These are phyloP conservation scores for Lipomyces yamanashiensis DNA, from an alignment of 805 yeast genomes.

Conservation along the genomic window DNA sequence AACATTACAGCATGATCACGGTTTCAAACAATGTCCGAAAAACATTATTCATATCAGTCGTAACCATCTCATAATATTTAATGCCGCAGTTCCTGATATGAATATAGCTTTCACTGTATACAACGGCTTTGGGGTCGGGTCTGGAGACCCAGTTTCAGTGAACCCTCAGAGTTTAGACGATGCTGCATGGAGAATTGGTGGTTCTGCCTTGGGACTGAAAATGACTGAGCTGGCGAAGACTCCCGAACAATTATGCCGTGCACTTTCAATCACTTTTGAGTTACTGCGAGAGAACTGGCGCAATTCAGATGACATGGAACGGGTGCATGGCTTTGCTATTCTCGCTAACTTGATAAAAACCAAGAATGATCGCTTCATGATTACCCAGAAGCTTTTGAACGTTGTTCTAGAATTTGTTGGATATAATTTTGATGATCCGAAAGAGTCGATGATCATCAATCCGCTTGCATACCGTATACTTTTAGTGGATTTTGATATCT, in stretches of 20 bases:
- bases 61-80: constrained; percentile 30
- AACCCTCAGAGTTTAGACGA: constrained; percentile 36
- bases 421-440: constrained; percentile 55
- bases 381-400: constrained; percentile 52
- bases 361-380: constrained; percentile 47
- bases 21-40: constrained; percentile 29
- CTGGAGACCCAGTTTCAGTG: constrained; percentile 35
- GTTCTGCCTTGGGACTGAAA: constrained; percentile 53
- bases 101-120: constrained; percentile 30
- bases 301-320: constrained; percentile 61
- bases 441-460: constrained; percentile 62
- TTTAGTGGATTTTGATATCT: constrained; percentile 66
- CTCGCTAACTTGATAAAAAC: constrained; percentile 58
- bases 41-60: constrained; percentile 23
- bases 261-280: constrained; percentile 51
- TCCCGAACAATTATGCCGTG: constrained; percentile 44
- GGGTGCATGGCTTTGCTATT: constrained; percentile 63
- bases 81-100: constrained; percentile 35
- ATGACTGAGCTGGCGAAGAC: constrained; percentile 54
- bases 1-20: constrained; percentile 23
- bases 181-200: constrained; percentile 52
- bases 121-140: constrained; percentile 31
- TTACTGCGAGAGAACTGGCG: constrained; percentile 57
- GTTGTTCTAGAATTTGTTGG: constrained; percentile 60
- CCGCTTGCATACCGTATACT: constrained; percentile 60